A percentile compares a stretch with the other conserved stretches of the same genome.
Conservation (phyloP, 257 asterid genomes). For the Mentha longifolia region DNA sequence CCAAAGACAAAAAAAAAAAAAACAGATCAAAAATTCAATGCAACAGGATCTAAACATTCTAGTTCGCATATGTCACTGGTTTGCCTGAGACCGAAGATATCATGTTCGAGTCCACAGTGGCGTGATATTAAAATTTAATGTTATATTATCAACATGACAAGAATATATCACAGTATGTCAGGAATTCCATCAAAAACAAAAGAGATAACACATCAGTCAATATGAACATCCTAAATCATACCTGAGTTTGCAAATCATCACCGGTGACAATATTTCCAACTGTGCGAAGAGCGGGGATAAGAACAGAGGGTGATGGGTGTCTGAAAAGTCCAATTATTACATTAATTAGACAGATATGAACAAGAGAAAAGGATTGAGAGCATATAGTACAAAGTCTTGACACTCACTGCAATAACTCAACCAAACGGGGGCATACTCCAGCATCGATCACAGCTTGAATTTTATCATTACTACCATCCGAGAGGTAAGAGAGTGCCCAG, state of each 20-base stretch:
- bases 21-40: background rate
- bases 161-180: too few species aligned
- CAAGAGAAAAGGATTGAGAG: background rate
- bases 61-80: background rate
- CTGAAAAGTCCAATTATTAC: constrained; percentile 45
- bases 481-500: constrained; percentile 93
- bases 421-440: constrained; percentile 80
- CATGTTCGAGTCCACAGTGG: too few species aligned
- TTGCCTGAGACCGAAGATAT: too few species aligned
- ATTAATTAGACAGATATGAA: constrained; percentile 23
- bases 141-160: too few species aligned
- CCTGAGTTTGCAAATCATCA: constrained; percentile 95
- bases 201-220: background rate
- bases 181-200: background rate
- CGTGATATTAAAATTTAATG: too few species aligned
- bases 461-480: constrained; percentile 87
- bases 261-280: constrained; percentile 97
- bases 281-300: constrained; percentile 88
- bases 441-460: constrained; percentile 93
- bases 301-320: constrained; percentile 82
- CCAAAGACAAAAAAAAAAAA: background rate
- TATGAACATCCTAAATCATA: constrained; percentile 19
- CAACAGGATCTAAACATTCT: background rate
- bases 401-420: constrained; percentile 79
- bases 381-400: constrained; percentile 12